Base-by-base conservation (phyloP, 352 stramenopile species). In the Globisporangium polare region DNA sequence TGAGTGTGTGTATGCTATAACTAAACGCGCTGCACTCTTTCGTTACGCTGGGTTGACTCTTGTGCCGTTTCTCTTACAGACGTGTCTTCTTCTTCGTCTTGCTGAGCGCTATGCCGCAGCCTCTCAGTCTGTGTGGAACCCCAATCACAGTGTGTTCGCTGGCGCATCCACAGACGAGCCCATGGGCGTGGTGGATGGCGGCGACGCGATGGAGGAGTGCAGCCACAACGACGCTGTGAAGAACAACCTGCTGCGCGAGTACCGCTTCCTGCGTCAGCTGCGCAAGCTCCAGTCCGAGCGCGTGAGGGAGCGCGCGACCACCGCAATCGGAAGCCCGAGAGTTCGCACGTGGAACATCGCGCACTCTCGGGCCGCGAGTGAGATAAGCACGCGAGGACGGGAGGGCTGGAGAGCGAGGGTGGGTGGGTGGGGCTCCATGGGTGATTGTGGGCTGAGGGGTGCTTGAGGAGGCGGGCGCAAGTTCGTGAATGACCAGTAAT, bases 201-300 rank as follows among this genome's bases (percentile, higher is more conserved):
- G 72, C 47, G 68, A 77, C 15, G 62, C 51, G 9, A 33, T n/a
- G 10, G 43, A 65, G 63, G 62, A 41, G 3, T 52, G 41, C 26
- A 49, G 66, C 62, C 52, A 70, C 24, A 64, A 65, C 31, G 91
- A 91, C 67, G 58, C 68, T 0, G 61, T 73, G 29, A 76, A 75
- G 35, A 93, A 93, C 60, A 59, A 73, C 5, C 72, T 89, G 67
- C 70, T 93, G 45, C 67, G 78, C 35, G 78, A 93, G 64, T 83
- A 85, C 43, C 84, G 91, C 58, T 91, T 83, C 59, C 52, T 91
- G 58, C 84, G 84, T 8, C 84, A 93, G 58, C 59, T 90, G 57
- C 80, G 84, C 47, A 81, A 77, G 58, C 90, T 89, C 61, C 83
- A 92, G 62, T 75, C 80, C 2, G 80, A 89, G 63, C 71, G 73